Base-by-base conservation (phyloP, 2,329 filamentous ascomycete species). In the Neofusicoccum cordaticola region DNA sequence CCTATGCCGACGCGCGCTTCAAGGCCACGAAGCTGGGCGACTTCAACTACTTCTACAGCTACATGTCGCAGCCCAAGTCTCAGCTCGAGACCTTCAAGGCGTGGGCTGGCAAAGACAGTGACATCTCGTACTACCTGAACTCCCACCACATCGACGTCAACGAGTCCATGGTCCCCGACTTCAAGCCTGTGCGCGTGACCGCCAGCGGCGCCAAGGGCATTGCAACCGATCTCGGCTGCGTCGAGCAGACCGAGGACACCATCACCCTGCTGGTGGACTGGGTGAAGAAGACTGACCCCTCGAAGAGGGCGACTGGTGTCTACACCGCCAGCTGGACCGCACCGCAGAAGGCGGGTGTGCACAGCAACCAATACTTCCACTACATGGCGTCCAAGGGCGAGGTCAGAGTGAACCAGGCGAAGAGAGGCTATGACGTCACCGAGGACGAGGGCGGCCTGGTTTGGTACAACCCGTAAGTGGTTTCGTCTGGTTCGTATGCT, bases 41-140 rank as follows among this genome's bases (percentile, higher is more conserved):
- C 80, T 97, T 97, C 87, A 97, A 96, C 83, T 97, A 97, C 84
- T 97, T 96, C 77, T 97, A 97, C 85, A 90, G 87, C 71, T 97
- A 97, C 85, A 96, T 97, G 93, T 92, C 88, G 57, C 93, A 97
- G 83, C 91, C 90, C 66, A 96, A 96, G 81, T 92, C 85, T 58
- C 93, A 96, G 80, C 86, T 97, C 53, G 91, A 96, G 83, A 97
- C 93, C 0, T 97, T 97, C 87, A 93, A 92, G 79, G 90, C 92
- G 2, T 97, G 93, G 93, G 93, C 93, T 0, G 93, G 93, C 68
- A 88, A 89, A 72, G 93, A 97, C 71, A 93, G 90, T 35, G 94
- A 97, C 77, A 97, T 97, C 72, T 93, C 90, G 9, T 97, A 97
- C 83, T 97, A 97, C 79, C 86, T 97, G 69, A 97, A 97, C 84